phyloP scores from a whole-genome alignment of 2,329 filamentous ascomycete species.

The Cladosporium colombiae region DNA sequence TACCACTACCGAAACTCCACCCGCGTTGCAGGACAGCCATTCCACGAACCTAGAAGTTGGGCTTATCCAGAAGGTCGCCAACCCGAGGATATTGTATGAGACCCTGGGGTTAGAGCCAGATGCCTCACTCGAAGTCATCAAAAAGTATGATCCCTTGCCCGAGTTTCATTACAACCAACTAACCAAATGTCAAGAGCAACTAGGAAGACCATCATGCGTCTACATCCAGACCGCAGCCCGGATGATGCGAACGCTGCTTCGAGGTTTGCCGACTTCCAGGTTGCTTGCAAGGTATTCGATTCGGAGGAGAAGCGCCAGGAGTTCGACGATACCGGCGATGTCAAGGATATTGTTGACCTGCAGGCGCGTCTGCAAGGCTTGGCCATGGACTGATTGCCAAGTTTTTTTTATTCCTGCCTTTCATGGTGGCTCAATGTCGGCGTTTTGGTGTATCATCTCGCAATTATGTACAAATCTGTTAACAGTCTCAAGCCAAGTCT shows the following conservation, averaged over 20 bases:
- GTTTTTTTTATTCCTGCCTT: neutral
- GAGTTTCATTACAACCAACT: neutral
- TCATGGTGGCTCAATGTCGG: neutral
- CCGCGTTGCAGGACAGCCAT: neutral
- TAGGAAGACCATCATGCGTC: conserved; percentile 4
- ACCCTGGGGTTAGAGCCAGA: conserved; percentile 13
- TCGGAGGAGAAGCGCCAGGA: conserved; percentile 20
- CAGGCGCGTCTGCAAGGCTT: neutral
- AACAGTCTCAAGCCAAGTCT: neutral
- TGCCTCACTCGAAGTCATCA: neutral
- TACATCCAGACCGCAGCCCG: conserved; percentile 24
- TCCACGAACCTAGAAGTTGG: neutral
- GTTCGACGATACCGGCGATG: conserved; percentile 22
- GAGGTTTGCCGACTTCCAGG: conserved; percentile 23
- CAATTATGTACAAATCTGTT: neutral
- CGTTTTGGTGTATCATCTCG: neutral
- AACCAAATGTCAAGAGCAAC: conserved; percentile 20
- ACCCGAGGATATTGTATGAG: conserved; percentile 17
- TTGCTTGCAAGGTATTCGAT: conserved; percentile 15
- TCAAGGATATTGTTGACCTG: conserved; percentile 11
- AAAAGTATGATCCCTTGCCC: neutral
- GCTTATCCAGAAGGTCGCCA: neutral
- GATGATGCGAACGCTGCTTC: conserved; percentile 21
- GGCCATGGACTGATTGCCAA: neutral
- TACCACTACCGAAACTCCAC: neutral